Evolutionary conservation across 2,329 filamentous ascomycete species (phyloP).

Genomic region (Aulographum hederae): DNA sequence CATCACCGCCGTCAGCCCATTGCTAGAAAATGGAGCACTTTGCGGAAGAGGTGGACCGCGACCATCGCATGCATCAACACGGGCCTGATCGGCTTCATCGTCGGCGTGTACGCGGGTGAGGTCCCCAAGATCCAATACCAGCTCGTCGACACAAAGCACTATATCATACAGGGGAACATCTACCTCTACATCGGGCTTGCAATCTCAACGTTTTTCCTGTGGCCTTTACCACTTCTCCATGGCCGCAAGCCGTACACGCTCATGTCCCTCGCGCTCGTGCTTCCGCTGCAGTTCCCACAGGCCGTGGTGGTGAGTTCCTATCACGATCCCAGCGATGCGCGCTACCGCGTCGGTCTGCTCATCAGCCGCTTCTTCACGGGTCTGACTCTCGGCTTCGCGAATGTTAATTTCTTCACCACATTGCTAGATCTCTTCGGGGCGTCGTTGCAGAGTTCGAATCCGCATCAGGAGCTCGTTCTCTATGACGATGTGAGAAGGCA

Average conservation of each 20-base stretch:
- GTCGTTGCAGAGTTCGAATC: conserved; percentile 52
- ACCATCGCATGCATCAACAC: conserved; percentile 55
- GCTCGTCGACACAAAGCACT: conserved; percentile 49
- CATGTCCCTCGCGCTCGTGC: conserved; percentile 44
- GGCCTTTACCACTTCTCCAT: conserved; percentile 58
- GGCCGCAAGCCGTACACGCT: conserved; percentile 65
- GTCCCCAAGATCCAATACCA: conserved; percentile 67
- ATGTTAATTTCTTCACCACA: conserved; percentile 57
- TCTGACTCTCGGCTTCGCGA: conserved; percentile 51
- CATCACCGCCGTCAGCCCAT: conserved; percentile 43
- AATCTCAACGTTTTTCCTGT: conserved; percentile 49
- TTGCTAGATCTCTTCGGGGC: conserved; percentile 61
- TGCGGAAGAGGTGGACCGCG: conserved; percentile 51
- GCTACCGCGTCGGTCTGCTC: conserved; percentile 43
- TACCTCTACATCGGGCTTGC: conserved; percentile 54
- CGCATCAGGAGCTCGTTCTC: conserved; percentile 54
- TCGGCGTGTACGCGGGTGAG: conserved; percentile 62
- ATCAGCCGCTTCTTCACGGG: conserved; percentile 48
- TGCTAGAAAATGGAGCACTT: conserved; percentile 51
- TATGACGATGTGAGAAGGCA: conserved; percentile 52
- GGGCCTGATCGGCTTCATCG: conserved; percentile 47
- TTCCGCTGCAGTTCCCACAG: conserved; percentile 61
- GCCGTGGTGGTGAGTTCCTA: conserved; percentile 43
- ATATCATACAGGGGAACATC: conserved; percentile 55
- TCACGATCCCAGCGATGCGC: conserved; percentile 35